These are phyloP conservation scores for Eucalyptus sp. DNA, from an alignment of 345 rosid genomes.

Conservation along the genomic window DNA sequence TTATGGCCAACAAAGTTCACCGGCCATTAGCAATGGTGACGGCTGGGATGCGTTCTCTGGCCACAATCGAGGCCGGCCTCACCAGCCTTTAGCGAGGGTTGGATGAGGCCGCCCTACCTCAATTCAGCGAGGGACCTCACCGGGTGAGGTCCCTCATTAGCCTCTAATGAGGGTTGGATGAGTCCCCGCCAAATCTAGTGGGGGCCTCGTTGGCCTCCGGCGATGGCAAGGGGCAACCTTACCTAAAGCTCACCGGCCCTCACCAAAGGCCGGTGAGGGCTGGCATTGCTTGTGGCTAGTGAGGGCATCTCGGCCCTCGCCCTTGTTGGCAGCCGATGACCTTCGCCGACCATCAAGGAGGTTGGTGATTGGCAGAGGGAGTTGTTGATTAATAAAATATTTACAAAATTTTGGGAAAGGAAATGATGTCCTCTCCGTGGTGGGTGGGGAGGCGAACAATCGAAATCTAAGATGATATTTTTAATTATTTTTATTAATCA, in stretches of 20 bases:
- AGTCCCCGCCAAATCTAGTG: no score
- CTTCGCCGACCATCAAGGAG: rapidly evolving
- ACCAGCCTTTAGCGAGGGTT: no score
- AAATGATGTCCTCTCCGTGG: background rate
- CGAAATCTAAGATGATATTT: background rate
- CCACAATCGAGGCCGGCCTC: no score
- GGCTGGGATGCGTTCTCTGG: no score
- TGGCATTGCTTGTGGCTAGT: no score
- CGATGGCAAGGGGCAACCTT: rapidly evolving
- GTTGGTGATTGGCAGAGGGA: background rate
- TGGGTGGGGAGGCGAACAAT: background rate
- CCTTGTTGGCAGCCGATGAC: background rate
- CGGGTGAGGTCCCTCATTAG: no score
- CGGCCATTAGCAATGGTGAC: no score
- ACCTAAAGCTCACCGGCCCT: no score
- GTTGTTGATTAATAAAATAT: background rate
- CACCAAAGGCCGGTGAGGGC: background rate
- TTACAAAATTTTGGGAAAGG: background rate
- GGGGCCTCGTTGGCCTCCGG: no score
- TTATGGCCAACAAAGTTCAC: no score
- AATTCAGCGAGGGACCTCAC: no score
- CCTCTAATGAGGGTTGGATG: no score
- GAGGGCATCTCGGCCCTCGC: rapidly evolving
- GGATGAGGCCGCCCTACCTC: rapidly evolving
- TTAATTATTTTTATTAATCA: background rate